Base-by-base conservation (phyloP, 805 yeast genomes). In the Schwanniomyces pseudopolymorphus region DNA sequence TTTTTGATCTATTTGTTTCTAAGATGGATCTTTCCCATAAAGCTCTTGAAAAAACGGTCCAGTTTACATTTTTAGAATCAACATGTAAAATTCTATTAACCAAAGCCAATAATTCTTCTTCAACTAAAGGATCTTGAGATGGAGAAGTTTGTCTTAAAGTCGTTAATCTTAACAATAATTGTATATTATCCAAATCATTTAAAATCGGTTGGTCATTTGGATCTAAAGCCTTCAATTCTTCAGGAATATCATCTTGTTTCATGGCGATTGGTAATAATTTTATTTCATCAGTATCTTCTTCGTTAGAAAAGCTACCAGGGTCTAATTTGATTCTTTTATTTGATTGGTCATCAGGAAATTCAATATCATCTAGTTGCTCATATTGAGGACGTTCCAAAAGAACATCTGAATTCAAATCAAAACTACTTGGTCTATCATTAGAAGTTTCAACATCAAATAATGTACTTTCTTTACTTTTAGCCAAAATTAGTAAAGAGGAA, bases 21-120 rank as follows among this genome's bases (percentile, higher is more conserved):
- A 91, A 70, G 17, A 87, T 57, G 6, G 97, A 89, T 62, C 98
- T 80, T 58, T 85, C 87, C 97, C 97, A 94, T 38, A 94, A 70
- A 0, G 96, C 87, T 51, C 91, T 75, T 2, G 91, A 81, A 57
- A 84, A 89, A 3, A 92, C 63, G 1, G 87, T 67, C 90, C 96
- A 90, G 63, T 88, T 86, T 14, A 79, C 76, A 1, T 69, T 52
- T 4, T 70, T 67, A 3, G 60, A 58, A 9, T 77, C 74, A 41
- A 80, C 72, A 63, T 78, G 79, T 17, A 92, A 69, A 9, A 92
- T 77, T 55, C 99, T 78, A 39, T 79, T 78, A 2, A 87, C 84
- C 35, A 89, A 66, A 0, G 97, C 92, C 52, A 79, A 63, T n/a
- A 90, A 67, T 60, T 91, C 96, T 66, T 90, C 96, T 50, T 85